A percentile compares a stretch with the other conserved stretches of the same genome.
phyloP scores from a whole-genome alignment of 345 rosid genomes.

The Abelmoschus esculentus region DNA sequence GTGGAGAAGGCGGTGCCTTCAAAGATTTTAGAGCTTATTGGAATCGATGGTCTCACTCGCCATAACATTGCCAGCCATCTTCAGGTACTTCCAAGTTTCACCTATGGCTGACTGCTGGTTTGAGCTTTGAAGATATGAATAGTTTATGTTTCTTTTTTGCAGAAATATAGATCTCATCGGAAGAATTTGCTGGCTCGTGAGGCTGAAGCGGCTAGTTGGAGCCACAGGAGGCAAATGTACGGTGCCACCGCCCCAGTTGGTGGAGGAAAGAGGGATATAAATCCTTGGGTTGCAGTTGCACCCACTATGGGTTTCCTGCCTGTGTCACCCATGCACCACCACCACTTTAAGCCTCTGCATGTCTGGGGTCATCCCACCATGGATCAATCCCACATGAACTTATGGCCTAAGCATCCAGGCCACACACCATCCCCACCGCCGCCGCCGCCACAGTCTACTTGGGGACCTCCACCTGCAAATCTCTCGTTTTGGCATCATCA shows the following conservation, averaged over 20 bases:
- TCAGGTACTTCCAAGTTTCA: constrained; percentile 40
- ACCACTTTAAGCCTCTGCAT: constrained; percentile 61
- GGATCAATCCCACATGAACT: constrained; percentile 32
- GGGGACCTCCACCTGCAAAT: constrained; percentile 30
- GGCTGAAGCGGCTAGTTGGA: constrained; percentile 84
- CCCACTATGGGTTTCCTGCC: constrained; percentile 82
- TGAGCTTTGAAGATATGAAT: background rate
- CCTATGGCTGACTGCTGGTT: too few relatives aligned
- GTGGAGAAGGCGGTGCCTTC: constrained; percentile 98
- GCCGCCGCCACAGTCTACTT: constrained; percentile 29
- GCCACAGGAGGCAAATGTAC: constrained; percentile 56
- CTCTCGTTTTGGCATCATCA: constrained; percentile 57
- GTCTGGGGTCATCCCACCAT: constrained; percentile 90
- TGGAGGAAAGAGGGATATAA: constrained; percentile 40
- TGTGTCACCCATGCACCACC: constrained; percentile 21
- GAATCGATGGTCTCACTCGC: constrained; percentile 83
- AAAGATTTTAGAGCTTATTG: constrained; percentile 84
- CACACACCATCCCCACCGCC: constrained; percentile 32
- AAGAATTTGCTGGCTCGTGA: constrained; percentile 82
- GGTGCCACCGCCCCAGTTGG: constrained; percentile 26
- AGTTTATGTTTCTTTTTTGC: constrained; percentile 10
- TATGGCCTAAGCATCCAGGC: constrained; percentile 65
- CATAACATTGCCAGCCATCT: constrained; percentile 96
- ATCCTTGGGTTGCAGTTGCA: constrained; percentile 47
- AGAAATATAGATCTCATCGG: constrained; percentile 91